Base-by-base conservation (phyloP, 148 eudicot species). In the Dianthus caryophyllus region DNA sequence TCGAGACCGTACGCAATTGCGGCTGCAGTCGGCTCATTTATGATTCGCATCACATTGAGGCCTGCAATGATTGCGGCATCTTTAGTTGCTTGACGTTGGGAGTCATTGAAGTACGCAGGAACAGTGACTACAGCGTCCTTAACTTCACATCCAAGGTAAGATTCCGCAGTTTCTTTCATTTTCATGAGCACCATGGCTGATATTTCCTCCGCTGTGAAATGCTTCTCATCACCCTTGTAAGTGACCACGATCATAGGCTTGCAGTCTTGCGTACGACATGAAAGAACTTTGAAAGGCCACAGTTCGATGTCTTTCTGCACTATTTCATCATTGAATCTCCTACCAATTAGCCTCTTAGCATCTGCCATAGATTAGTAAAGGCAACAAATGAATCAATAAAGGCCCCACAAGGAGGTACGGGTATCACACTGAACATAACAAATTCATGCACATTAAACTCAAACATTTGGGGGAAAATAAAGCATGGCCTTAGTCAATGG, bases 21-120 rank as follows among this genome's bases (percentile, higher is more conserved):
- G 27, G 69, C 69, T 30, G 69, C 69, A 6, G 69, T 66, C n/a
- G 69, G 69, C 44, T 41, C 44, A 13, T 41, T 41, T 41, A 41
- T 41, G 44, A 41, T 41, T 41, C 44, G 5, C 44, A 41, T 41
- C 8, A 41, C 44, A 41, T 41, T 41, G 11, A 41, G 44, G 1
- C 44, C 44, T 6, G 44, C 47, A 31, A 66, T 31, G 9, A 5
- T 5, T 11, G 58, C 54, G 0, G 54, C 54, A 50, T 50, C 54
- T 21, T 6, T 50, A 21, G 54, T 50, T 18, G 54, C 54, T 21
- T 50, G 54, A 50, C 54, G 54, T 9, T 41, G 44, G 11, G 44
- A 41, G 10, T 41, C 44, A 41, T 4, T 41, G 44, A 41, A 41
- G 44, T 41, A 41, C 1, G 44, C 44, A 41, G 44, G 44, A 9